Evolutionary conservation across 441 rosid genomes (phyloP), one percentile per base, ranked within the genome.

Genomic region (Populus hybrid): DNA sequence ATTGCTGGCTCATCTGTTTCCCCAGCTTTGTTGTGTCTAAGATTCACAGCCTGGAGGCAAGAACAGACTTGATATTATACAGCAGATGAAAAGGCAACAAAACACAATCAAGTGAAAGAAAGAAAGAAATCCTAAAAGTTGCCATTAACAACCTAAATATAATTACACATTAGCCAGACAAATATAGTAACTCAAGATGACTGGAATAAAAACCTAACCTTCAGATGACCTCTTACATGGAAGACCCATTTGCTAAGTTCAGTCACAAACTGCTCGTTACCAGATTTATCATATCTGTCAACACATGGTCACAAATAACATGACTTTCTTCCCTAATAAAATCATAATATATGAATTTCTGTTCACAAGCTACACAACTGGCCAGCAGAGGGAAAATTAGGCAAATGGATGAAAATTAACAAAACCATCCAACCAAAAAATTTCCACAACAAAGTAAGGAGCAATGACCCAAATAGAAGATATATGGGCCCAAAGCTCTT

Each of bases 191-290:
- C 10, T 21, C 68, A 40, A 46, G 75, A 80, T 1, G 76, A 57
- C 50, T 57, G 65, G 20, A 28, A 20, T 18, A 32, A 23, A 67
- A 53, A 69, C 36, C 85, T 87, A 86, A 93, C 97, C 99, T 90
- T 89, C 50, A 94, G 85, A 80, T 90, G 97, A 77, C 98, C 95
- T 80, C 97, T 90, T 89, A 92, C 95, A 79, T 93, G 97, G 87
- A 92, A 90, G 76, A 90, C 83, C 99, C 99, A 93, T 83, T 93
- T 92, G 88, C 93, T 87, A 79, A 94, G 85, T 85, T 92, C 99
- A 79, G 92, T 89, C 81, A 85, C 89, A 82, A 94, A 93, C 84
- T 89, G 97, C 77, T 90, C 92, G 40, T 94, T 90, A 38, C 94
- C 97, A 57, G 95, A 93, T 81, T 90, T 92, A 73, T 87, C 87